phyloP scores from a whole-genome alignment of 768 basidiomycete species.

The Lactifluus pinguis region DNA sequence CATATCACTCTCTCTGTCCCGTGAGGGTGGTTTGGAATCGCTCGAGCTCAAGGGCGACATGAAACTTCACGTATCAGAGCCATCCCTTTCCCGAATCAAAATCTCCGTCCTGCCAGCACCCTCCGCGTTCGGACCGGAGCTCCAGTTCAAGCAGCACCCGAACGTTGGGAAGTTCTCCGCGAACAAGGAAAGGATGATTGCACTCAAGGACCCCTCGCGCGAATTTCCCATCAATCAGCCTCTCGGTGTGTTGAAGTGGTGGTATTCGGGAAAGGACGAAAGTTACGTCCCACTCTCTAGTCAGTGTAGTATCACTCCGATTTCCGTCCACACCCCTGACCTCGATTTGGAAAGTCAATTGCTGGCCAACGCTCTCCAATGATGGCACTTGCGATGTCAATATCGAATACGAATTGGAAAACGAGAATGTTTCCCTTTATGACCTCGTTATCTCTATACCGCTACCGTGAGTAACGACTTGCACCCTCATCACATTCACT shows the following conservation, averaged over 20 bases:
- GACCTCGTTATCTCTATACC: constrained; percentile 89
- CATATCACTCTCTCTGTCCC: constrained; percentile 69
- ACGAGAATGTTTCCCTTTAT: constrained; percentile 66
- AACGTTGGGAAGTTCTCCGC: constrained; percentile 82
- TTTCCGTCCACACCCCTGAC: background rate
- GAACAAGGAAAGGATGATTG: constrained; percentile 57
- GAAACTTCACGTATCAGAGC: constrained; percentile 79
- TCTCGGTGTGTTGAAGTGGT: constrained; percentile 87
- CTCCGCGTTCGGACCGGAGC: constrained; percentile 50
- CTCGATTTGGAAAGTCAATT: constrained; percentile 57
- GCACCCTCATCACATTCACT: background rate
- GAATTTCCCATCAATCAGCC: constrained; percentile 84
- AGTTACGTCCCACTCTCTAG: constrained; percentile 84
- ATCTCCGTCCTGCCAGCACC: constrained; percentile 52
- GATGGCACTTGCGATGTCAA: constrained; percentile 92
- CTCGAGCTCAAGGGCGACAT: constrained; percentile 94
- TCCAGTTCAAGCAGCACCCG: constrained; percentile 97
- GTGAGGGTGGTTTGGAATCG: constrained; percentile 84
- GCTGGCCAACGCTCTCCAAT: constrained; percentile 91
- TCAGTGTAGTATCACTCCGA: constrained; percentile 33
- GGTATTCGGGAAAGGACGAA: constrained; percentile 86
- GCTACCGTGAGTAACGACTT: constrained; percentile 61
- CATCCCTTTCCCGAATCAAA: constrained; percentile 60
- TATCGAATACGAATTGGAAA: constrained; percentile 95
- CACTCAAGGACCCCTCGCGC: constrained; percentile 74